Evolutionary conservation across 2,329 filamentous ascomycete species (phyloP), one percentile per base, ranked within the genome.

Genomic region (Volutella citrinella): DNA sequence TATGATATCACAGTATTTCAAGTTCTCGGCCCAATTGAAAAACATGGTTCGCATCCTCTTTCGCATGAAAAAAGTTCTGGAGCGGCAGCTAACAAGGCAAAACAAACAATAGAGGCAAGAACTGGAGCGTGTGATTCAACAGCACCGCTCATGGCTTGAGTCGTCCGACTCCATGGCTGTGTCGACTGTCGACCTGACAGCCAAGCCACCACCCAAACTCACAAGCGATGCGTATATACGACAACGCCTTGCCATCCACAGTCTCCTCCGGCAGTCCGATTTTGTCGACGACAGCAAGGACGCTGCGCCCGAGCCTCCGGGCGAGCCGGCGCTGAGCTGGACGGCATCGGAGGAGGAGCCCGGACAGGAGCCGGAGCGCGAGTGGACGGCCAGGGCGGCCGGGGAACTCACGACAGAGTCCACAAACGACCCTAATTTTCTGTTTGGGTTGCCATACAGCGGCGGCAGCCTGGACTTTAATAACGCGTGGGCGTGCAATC

Each of bases 231-330:
- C 45, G 6, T 46, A 49, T 16, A 55, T 49, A 6, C 49, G 49
- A 2, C 53, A 56, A 34, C 43, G 59, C 4, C 56, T 66, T 1
- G 63, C 60, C 1, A 62, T 66, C 10, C 63, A 66, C 33, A 66
- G 63, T 20, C 44, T 66, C 5, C 49, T 66, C 7, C 45, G 62
- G 4, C 63, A 65, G 16, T 61, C 62, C 2, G 58, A 60, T 25
- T 66, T 66, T 19, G 49, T 60, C 10, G 62, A 66, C 36, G 60
- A 66, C 33, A 64, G 61, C 20, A 51, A 59, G 26, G 55, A 63
- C 31, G 54, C 51, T 6, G 50, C 51, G 5, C 50, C 46, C 12
- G 48, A 49, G 11, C 42, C 42, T 22, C 30, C 38, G 0, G 11
- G 27, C n/a, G 50, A 51, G 16, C 44, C 40, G 14, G 42, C 42